Evolutionary conservation across 1,284 basidiomycete species (phyloP).

Genomic region (Rhodotorula sp.): DNA sequence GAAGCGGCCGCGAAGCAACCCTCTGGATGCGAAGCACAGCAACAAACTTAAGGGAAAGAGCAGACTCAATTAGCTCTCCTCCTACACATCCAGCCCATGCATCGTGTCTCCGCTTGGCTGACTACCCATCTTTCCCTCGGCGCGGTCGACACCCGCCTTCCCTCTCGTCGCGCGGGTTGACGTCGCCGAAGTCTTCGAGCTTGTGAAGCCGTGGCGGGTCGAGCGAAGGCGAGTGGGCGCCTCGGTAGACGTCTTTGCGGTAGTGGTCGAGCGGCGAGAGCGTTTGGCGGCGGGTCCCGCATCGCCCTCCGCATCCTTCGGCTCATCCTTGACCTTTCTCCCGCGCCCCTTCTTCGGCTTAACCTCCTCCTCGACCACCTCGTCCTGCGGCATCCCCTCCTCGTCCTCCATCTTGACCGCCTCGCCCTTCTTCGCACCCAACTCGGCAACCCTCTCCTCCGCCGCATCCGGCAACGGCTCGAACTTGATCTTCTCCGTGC

Average conservation of each 20-base stretch:
- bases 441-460: neutral
- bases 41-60: neutral
- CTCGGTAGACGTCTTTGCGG: neutral
- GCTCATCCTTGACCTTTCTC: neutral
- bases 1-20: too few species aligned
- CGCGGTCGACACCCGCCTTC: constrained; percentile 11
- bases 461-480: constrained; percentile 2
- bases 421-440: neutral
- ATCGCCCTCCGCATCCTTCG: neutral
- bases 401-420: constrained; percentile 17
- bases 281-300: neutral
- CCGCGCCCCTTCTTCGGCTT: neutral
- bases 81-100: constrained; percentile 19
- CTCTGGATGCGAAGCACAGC: too few species aligned
- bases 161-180: neutral
- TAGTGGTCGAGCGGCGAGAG: neutral
- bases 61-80: neutral
- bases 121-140: constrained; percentile 23
- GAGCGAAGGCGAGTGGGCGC: too few species aligned
- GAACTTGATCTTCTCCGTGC: neutral
- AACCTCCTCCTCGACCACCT: neutral
- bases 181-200: neutral
- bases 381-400: neutral
- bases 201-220: neutral
- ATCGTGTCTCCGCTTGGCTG: neutral